Percentiles rank a stretch among this genome's conserved stretches.
These are phyloP conservation scores for Macrophomina pseudophaseolina DNA, from an alignment of 2,329 filamentous ascomycete species.

Conservation along the genomic window DNA sequence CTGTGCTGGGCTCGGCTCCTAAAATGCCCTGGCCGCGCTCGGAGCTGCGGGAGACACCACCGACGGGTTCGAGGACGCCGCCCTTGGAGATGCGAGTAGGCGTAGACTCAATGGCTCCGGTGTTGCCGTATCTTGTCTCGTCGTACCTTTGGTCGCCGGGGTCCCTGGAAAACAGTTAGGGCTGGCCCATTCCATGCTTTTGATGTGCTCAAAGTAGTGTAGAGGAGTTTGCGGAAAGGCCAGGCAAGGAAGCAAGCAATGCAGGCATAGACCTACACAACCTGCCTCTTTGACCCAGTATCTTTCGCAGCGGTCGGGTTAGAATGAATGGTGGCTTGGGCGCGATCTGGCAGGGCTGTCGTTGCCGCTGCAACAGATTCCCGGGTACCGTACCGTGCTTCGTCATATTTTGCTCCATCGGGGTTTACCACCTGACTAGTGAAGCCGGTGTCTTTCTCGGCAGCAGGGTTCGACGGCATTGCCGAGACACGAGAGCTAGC, in stretches of 20 bases:
- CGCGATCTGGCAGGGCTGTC: background rate
- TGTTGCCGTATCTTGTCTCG: constrained; percentile 29
- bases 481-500: background rate
- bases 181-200: background rate
- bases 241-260: background rate
- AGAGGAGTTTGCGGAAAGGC: too few relatives aligned
- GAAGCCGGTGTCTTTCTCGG: background rate
- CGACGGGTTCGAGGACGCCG: constrained; percentile 2
- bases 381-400: background rate
- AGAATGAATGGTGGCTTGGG: background rate
- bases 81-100: background rate
- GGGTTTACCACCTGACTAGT: background rate
- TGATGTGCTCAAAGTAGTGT: background rate
- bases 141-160: constrained; percentile 30
- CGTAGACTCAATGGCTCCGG: constrained; percentile 3
- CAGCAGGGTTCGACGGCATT: background rate
- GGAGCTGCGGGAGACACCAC: constrained; percentile 16
- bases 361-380: background rate
- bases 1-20: constrained; percentile 9
- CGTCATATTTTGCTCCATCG: background rate
- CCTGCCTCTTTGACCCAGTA: background rate
- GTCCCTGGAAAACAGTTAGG: constrained; percentile 26
- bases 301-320: background rate
- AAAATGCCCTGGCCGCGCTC: background rate
- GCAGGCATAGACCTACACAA: background rate